phyloP scores from a whole-genome alignment of 2,329 filamentous ascomycete species.

The Aspergillus sp. region DNA sequence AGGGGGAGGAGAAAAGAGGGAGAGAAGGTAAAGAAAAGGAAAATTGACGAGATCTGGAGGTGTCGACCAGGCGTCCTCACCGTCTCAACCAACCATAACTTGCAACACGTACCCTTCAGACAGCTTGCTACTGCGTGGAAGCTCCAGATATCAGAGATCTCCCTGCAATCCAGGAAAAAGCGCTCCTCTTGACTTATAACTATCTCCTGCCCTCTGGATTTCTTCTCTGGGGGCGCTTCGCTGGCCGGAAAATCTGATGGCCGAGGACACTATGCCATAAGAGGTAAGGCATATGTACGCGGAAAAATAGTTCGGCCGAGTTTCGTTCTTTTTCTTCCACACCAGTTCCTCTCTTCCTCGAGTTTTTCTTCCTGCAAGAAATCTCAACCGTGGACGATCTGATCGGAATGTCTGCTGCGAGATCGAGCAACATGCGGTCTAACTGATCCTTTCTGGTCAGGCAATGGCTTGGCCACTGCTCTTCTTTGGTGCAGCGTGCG shows the following conservation, averaged over 20 bases:
- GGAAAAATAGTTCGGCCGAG: slow-evolving; percentile 14
- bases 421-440: not conserved
- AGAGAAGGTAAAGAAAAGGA: slow-evolving; percentile 1
- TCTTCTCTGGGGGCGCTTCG: slow-evolving; percentile 7
- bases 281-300: slow-evolving; percentile 14
- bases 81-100: not conserved
- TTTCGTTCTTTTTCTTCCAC: slow-evolving; percentile 13
- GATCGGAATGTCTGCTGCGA: not conserved
- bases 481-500: not conserved
- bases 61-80: not conserved
- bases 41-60: slow-evolving; percentile 6
- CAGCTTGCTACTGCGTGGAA: not conserved
- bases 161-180: not conserved
- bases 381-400: not conserved
- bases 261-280: slow-evolving; percentile 12
- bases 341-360: slow-evolving; percentile 14
- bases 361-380: slow-evolving; percentile 16
- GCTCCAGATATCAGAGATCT: not conserved
- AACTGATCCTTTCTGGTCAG: not conserved
- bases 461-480: not conserved
- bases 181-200: slow-evolving; percentile 10
- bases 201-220: slow-evolving; percentile 12
- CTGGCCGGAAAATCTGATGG: slow-evolving; percentile 15
- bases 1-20: not conserved
- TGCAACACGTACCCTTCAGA: slow-evolving; percentile 1